Base-by-base conservation (phyloP, 192 early-diverging fungal genomes). In the Backusella tuberculispora region DNA sequence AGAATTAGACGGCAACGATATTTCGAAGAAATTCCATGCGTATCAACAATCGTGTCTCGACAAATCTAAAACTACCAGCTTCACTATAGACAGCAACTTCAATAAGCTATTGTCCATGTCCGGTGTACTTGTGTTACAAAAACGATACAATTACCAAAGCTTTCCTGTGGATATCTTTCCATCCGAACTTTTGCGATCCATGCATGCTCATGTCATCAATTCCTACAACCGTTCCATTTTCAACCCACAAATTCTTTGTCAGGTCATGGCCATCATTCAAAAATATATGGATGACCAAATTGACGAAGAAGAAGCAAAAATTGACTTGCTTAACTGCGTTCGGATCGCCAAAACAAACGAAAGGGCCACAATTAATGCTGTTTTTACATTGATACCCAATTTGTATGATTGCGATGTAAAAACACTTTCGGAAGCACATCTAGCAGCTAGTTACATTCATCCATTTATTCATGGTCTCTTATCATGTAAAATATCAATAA, bases 21-120 rank as follows among this genome's bases (percentile, higher is more conserved):
- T 70, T 48, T 70, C 69, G 21, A 34, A 34, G 44, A 70, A 70
- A 29, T 48, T 70, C 37, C 69, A 70, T 70, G 24, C 5, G 2
- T 70, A 70, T 50, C 21, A 19, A 47, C 15, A n/a, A 34, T 46
- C 37, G 37, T 70, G 69, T 14, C 21, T 70, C 46, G 13, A 70
- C 6, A 70, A 50, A 2, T 70, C 44, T 7, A 47, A 3, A 50
- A 48, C 45, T 34, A 38, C 46, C 44, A 46, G 6, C 37, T 45
- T 70, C 48, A 48, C 69, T 37, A 50, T 70, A 12, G 44, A 47
- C 9, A 24, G 21, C 48, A n/a, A 70, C 21, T 46, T 70, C 46
- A 70, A 70, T 19, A 45, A 48, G 29, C 69, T 47, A 34, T 69
- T 69, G 26, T 69, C 67, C n/a, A 69, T 69, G 67, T 69, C 67